Conservation (phyloP, 1,284 basidiomycete genomes). For the Moesziomyces parantarcticus region DNA sequence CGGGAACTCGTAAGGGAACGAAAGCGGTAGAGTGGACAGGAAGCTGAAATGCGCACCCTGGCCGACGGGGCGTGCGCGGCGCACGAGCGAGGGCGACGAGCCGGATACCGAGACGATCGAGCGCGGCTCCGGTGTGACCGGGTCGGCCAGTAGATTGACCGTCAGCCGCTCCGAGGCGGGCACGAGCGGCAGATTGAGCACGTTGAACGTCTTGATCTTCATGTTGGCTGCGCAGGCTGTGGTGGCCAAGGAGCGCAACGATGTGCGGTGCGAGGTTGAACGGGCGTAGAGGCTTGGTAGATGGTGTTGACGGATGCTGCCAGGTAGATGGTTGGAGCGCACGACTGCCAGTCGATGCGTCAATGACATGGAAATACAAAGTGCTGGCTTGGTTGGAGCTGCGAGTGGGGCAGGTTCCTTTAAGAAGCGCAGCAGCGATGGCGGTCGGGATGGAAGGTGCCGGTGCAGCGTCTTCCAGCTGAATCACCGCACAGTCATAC, state of each 20-base stretch:
- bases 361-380: constrained; percentile 19
- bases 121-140: constrained; percentile 72
- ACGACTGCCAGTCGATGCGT: constrained; percentile 14
- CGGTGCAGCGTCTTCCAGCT: background rate
- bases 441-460: constrained; percentile 2
- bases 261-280: background rate
- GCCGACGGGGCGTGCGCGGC: constrained; percentile 76
- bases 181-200: constrained; percentile 74
- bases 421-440: background rate
- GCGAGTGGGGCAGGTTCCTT: background rate
- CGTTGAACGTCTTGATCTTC: constrained; percentile 27
- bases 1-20: constrained; percentile 85
- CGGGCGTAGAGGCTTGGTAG: background rate
- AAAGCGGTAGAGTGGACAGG: constrained; percentile 81
- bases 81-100: constrained; percentile 70
- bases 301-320: too few relatives aligned
- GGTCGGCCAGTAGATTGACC: constrained; percentile 78
- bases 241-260: constrained; percentile 5
- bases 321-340: constrained; percentile 11
- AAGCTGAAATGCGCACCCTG: constrained; percentile 81
- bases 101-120: constrained; percentile 71
- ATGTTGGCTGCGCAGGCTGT: constrained; percentile 8
- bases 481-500: too few relatives aligned
- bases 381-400: background rate
- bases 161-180: constrained; percentile 74